These are phyloP conservation scores for Silybum marianum DNA, from an alignment of 129 eudicot genomes.

Conservation along the genomic window DNA sequence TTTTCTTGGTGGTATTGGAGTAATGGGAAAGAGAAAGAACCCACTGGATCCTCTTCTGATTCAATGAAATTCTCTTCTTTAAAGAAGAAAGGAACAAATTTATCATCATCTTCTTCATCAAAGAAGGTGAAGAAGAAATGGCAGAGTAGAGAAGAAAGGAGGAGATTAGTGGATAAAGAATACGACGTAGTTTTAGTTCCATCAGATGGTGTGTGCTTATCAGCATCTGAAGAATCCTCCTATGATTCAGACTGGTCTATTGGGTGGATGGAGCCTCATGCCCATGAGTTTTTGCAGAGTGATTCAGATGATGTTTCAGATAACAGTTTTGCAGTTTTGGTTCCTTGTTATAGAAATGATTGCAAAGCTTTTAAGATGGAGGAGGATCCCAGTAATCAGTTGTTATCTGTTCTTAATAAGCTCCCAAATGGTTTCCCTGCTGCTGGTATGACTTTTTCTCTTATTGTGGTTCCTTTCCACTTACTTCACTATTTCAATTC, in stretches of 20 bases:
- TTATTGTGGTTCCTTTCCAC: neutral
- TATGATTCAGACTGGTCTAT: slow-evolving; percentile 93
- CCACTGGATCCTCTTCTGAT: slow-evolving; percentile 49
- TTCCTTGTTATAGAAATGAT: slow-evolving; percentile 81
- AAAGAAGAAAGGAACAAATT: slow-evolving; percentile 41
- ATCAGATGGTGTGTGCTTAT: slow-evolving; percentile 74
- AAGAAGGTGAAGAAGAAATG: slow-evolving; percentile 68
- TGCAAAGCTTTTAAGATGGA: slow-evolving; percentile 36
- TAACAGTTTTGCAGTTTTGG: slow-evolving; percentile 88
- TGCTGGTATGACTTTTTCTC: slow-evolving; percentile 55
- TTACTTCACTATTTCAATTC: neutral
- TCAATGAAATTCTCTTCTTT: slow-evolving; percentile 50
- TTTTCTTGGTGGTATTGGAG: slow-evolving; percentile 68
- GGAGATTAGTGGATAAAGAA: slow-evolving; percentile 55
- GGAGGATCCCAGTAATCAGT: slow-evolving; percentile 41
- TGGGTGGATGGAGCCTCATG: slow-evolving; percentile 94
- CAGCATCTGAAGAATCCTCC: slow-evolving; percentile 73
- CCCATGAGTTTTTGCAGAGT: slow-evolving; percentile 74
- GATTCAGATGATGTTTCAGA: slow-evolving; percentile 38
- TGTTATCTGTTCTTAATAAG: slow-evolving; percentile 46
- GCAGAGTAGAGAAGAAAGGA: slow-evolving; percentile 76
- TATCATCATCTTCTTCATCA: slow-evolving; percentile 37
- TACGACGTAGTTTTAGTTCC: slow-evolving; percentile 83
- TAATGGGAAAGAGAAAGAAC: slow-evolving; percentile 65
- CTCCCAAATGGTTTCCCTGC: slow-evolving; percentile 57